A percentile compares a stretch with the other conserved stretches of the same genome.
phyloP scores from a whole-genome alignment of 495 filamentous ascomycete species.

The Xylaria palmicola region DNA sequence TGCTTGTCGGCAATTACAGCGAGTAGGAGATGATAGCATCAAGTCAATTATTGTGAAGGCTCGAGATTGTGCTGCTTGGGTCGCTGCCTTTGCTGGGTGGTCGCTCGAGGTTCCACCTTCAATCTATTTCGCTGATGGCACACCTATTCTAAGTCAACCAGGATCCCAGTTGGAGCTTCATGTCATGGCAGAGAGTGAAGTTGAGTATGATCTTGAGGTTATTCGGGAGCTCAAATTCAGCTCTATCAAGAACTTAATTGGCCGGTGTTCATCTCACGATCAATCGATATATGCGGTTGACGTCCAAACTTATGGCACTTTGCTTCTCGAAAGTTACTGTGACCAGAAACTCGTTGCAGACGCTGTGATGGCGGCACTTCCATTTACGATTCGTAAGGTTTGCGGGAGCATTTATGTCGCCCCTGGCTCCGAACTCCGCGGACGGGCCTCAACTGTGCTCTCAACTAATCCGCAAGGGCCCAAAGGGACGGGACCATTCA shows the following conservation, averaged over 20 bases:
- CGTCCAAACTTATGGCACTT: neutral
- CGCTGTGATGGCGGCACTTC: neutral
- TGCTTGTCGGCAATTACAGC: neutral
- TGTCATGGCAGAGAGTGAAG: too few species aligned
- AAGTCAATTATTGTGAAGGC: neutral
- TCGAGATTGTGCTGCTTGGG: neutral
- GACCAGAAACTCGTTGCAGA: neutral
- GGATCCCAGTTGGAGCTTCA: neutral
- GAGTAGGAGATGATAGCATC: neutral
- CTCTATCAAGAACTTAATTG: neutral
- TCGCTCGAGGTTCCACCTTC: neutral
- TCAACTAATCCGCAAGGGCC: too few species aligned
- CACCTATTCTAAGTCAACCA: neutral
- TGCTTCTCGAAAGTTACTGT: neutral
- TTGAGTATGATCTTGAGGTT: neutral
- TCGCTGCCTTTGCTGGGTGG: neutral
- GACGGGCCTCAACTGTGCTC: too few species aligned
- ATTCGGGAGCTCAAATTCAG: neutral
- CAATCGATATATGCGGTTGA: neutral
- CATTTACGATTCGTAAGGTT: neutral
- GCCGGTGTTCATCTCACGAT: neutral
- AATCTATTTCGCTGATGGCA: neutral
- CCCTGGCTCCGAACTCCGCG: neutral
- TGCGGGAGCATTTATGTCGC: neutral
- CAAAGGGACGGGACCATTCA: neutral